Evolutionary conservation across 371 early-diverging fungal genomes (phyloP).

Genomic region (Apophysomyces trapeziformis): DNA sequence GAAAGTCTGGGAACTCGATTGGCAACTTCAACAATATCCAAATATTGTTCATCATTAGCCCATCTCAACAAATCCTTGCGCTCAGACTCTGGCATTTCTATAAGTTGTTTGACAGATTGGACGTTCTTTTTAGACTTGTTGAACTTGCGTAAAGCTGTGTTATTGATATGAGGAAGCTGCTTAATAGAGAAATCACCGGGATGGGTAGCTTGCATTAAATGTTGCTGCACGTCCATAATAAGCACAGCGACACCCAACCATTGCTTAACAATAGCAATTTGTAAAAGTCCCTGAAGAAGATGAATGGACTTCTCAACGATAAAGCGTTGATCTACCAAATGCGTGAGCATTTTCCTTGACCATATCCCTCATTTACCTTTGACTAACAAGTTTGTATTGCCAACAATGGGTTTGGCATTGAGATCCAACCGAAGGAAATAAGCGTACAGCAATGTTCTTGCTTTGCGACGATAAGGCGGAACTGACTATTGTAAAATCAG

Average conservation of each 20-base stretch:
- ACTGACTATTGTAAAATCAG: conserved; percentile 19
- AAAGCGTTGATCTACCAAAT: conserved; percentile 66
- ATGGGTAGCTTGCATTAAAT: conserved; percentile 82
- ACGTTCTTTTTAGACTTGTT: conserved; percentile 37
- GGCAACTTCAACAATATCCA: conserved; percentile 75
- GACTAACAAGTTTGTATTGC: conserved; percentile 7
- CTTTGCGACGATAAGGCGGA: conserved; percentile 69
- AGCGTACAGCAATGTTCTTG: conserved; percentile 80
- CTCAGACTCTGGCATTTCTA: conserved; percentile 68
- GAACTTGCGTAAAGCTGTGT: conserved; percentile 43
- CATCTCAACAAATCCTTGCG: conserved; percentile 63
- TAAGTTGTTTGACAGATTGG: conserved; percentile 64
- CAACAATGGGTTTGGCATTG: conserved; percentile 21
- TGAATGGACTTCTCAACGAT: conserved; percentile 75
- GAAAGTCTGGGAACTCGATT: conserved; percentile 75
- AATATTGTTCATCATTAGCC: conserved; percentile 60
- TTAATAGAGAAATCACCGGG: conserved; percentile 75
- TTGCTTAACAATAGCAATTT: conserved; percentile 85
- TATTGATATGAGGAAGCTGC: conserved; percentile 81
- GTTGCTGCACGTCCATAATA: conserved; percentile 79
- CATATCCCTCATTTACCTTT: conserved; percentile 39
- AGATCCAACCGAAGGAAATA: conserved; percentile 82
- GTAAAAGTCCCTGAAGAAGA: conserved; percentile 82
- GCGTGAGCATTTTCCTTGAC: conserved; percentile 38
- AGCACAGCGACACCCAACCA: conserved; percentile 69